These are phyloP conservation scores for Venturia asperata DNA, from an alignment of 2,329 filamentous ascomycete genomes.

Conservation along the genomic window DNA sequence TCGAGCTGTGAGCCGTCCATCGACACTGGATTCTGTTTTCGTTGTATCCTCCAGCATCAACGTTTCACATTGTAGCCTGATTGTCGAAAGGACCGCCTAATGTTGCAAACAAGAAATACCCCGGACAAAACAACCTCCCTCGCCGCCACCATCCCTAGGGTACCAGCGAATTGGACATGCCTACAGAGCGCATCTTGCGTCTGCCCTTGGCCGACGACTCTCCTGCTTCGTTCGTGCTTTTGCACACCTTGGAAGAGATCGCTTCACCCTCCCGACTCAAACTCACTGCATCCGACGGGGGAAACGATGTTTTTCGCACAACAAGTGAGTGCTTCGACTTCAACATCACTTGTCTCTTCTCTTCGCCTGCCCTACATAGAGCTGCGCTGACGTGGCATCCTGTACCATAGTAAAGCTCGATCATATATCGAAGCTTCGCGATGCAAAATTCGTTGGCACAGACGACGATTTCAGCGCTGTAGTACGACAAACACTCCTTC, in stretches of 20 bases:
- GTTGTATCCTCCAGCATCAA: background rate
- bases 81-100: background rate
- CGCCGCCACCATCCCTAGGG: background rate
- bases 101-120: background rate
- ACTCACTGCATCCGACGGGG: slow-evolving; percentile 18
- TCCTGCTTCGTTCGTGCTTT: slow-evolving; percentile 3
- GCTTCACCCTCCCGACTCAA: background rate
- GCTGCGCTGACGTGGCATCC: slow-evolving; percentile 5
- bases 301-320: background rate
- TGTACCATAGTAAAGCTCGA: slow-evolving; percentile 48
- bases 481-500: background rate
- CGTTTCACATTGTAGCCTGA: background rate
- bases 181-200: slow-evolving; percentile 6
- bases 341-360: background rate
- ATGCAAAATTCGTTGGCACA: slow-evolving; percentile 46
- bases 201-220: background rate
- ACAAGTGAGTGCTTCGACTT: slow-evolving; percentile 11
- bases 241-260: background rate
- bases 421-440: slow-evolving; percentile 46
- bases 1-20: background rate
- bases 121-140: background rate
- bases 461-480: background rate
- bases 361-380: background rate
- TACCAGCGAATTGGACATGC: slow-evolving; percentile 12
- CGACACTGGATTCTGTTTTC: background rate